Evolutionary conservation across 352 stramenopile genomes (phyloP).

Genomic region (Poterioochromonas sp.): DNA sequence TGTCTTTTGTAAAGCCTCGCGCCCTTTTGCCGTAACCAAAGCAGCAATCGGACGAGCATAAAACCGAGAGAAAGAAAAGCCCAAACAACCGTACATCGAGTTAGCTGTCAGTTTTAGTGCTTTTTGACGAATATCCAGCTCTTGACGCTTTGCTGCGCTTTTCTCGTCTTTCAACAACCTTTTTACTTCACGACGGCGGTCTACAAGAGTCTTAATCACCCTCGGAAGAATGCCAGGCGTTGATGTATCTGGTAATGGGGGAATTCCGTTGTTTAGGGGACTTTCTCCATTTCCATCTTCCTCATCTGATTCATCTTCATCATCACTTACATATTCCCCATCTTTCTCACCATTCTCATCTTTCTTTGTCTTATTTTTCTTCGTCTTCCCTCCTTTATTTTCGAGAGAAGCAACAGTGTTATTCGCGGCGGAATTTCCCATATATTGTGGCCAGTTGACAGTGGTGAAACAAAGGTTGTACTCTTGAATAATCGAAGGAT

Average conservation of each 20-base stretch:
- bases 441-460: conserved; percentile 65
- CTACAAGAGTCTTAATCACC: conserved; percentile 93
- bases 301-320: conserved; percentile 65
- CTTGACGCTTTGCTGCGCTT: conserved; percentile 66
- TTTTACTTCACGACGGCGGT: conserved; percentile 95
- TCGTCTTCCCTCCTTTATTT: conserved; percentile 53
- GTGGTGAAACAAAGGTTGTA: conserved; percentile 99
- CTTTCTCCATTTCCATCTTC: conserved; percentile 44
- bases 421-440: conserved; percentile 33
- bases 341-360: conserved; percentile 48
- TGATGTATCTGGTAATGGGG: conserved; percentile 39
- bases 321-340: conserved; percentile 40
- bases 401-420: conserved; percentile 48
- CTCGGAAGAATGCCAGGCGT: conserved; percentile 74
- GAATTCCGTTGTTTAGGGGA: neutral
- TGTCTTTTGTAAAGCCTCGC: conserved; percentile 93
- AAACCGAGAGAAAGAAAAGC: conserved; percentile 91
- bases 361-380: conserved; percentile 47
- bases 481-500: conserved; percentile 99
- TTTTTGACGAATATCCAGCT: conserved; percentile 97
- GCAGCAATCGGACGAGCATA: conserved; percentile 96
- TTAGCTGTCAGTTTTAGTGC: conserved; percentile 99
- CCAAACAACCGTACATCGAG: conserved; percentile 99
- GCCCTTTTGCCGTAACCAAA: conserved; percentile 95
- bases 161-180: conserved; percentile 87